These are phyloP conservation scores for Aegilops bicornis DNA, from an alignment of 176 grass and related monocot species.

Conservation along the genomic window DNA sequence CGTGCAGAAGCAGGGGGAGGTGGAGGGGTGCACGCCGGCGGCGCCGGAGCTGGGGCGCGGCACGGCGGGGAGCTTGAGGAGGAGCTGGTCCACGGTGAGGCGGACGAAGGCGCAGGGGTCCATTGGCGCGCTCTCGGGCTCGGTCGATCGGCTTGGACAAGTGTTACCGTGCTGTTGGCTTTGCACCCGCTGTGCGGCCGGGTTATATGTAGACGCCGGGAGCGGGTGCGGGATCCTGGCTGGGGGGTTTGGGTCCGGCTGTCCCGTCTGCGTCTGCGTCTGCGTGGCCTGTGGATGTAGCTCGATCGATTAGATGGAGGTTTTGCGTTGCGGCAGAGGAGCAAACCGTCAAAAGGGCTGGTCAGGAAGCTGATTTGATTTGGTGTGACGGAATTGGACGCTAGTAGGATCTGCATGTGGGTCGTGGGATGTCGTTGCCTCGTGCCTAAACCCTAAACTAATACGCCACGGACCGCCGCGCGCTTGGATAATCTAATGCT, in stretches of 20 bases:
- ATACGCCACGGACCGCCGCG: not conserved
- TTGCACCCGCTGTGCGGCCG: not conserved
- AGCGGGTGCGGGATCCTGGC: too few species aligned
- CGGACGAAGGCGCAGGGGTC: conserved; percentile 94
- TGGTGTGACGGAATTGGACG: not conserved
- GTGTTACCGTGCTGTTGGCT: not conserved
- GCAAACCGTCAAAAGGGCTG: not conserved
- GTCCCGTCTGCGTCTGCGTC: not conserved
- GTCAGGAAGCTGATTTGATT: not conserved
- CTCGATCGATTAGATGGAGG: not conserved
- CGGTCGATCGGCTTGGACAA: not conserved
- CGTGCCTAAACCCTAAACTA: not conserved
- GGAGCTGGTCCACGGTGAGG: conserved; percentile 78
- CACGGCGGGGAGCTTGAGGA: conserved; percentile 70
- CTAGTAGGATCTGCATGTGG: conserved; percentile 25
- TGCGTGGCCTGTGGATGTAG: not conserved
- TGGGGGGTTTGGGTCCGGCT: too few species aligned
- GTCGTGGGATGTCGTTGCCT: not conserved
- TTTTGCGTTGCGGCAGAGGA: not conserved
- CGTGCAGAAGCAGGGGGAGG: conserved; percentile 83
- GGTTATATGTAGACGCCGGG: conserved; percentile 34
- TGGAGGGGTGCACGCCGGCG: conserved; percentile 70
- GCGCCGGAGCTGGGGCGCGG: conserved; percentile 44
- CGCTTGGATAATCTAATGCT: not conserved
- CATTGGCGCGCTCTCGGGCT: conserved; percentile 37